Evolutionary conservation across 2,329 filamentous ascomycete genomes (phyloP).

Genomic region (Ophiostoma sp.): DNA sequence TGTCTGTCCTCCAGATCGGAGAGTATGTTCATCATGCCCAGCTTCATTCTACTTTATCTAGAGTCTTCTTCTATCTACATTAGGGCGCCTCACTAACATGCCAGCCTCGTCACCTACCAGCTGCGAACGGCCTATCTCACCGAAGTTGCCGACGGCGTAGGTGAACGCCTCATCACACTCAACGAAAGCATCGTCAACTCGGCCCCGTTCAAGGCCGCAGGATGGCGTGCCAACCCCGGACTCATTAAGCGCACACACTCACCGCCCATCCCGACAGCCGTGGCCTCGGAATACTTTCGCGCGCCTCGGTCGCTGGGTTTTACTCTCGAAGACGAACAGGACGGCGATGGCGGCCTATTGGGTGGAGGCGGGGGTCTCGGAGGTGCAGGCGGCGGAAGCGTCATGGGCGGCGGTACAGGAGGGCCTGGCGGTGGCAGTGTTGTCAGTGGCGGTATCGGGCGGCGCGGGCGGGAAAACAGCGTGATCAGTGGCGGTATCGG

Average conservation of each 20-base stretch:
- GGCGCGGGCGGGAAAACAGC: slow-evolving; percentile 5
- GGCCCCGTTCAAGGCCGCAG: slow-evolving; percentile 73
- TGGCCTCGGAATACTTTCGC: slow-evolving; percentile 80
- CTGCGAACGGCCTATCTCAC: slow-evolving; percentile 74
- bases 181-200: slow-evolving; percentile 76
- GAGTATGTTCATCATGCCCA: slow-evolving; percentile 34
- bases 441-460: slow-evolving; percentile 30
- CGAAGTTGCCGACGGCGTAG: slow-evolving; percentile 75
- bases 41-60: not conserved
- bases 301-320: slow-evolving; percentile 58
- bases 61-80: not conserved
- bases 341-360: slow-evolving; percentile 67
- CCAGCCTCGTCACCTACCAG: slow-evolving; percentile 74
- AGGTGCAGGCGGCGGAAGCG: slow-evolving; percentile 16
- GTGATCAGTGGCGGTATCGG: slow-evolving; percentile 2
- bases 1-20: slow-evolving; percentile 44
- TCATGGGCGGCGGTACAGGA: slow-evolving; percentile 14
- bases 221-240: slow-evolving; percentile 68
- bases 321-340: slow-evolving; percentile 64
- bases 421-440: slow-evolving; percentile 42
- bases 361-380: slow-evolving; percentile 34
- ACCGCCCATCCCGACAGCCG: slow-evolving; percentile 75
- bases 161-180: slow-evolving; percentile 75
- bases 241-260: slow-evolving; percentile 80
- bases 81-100: not conserved